phyloP scores from a whole-genome alignment of 768 basidiomycete genomes.

The Leccinum olivaceopallidum region DNA sequence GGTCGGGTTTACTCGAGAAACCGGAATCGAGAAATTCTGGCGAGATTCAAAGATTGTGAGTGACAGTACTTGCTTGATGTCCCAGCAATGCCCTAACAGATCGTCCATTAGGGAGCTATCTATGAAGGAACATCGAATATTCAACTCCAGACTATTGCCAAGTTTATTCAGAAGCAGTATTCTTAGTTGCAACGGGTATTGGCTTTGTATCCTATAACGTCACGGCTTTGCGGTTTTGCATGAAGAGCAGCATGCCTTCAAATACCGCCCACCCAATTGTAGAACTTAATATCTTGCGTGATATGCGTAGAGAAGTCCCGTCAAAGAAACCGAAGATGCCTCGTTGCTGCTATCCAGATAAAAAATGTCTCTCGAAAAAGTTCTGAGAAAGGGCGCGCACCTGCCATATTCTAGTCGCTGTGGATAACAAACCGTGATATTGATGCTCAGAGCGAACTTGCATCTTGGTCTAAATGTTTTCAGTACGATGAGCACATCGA shows the following conservation, averaged over 20 bases:
- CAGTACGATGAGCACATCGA: background rate
- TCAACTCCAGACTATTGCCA: slow-evolving; percentile 94
- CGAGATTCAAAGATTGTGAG: slow-evolving; percentile 94
- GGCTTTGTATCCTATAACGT: slow-evolving; percentile 1
- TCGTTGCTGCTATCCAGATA: slow-evolving; percentile 70
- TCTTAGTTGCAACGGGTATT: slow-evolving; percentile 40
- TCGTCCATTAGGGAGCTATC: slow-evolving; percentile 66
- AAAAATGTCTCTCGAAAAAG: slow-evolving; percentile 1
- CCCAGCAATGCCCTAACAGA: slow-evolving; percentile 1
- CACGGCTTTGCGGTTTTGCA: slow-evolving; percentile 34
- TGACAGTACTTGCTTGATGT: slow-evolving; percentile 12
- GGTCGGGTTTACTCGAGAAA: slow-evolving; percentile 89
- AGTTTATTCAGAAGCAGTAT: slow-evolving; percentile 84
- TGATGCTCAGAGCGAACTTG: slow-evolving; percentile 81
- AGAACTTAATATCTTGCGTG: slow-evolving; percentile 86
- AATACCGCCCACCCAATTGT: slow-evolving; percentile 92
- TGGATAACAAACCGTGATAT: slow-evolving; percentile 71
- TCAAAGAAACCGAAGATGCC: slow-evolving; percentile 83
- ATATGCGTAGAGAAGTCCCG: slow-evolving; percentile 78
- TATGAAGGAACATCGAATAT: slow-evolving; percentile 99
- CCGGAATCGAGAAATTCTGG: slow-evolving; percentile 96
- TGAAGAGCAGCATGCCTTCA: slow-evolving; percentile 70
- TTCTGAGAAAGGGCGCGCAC: slow-evolving; percentile 40
- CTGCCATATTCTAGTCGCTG: slow-evolving; percentile 64
- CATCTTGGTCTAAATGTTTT: slow-evolving; percentile 72